phyloP scores from a whole-genome alignment of 176 grass and related monocot species.

The Juncus inflexus region DNA sequence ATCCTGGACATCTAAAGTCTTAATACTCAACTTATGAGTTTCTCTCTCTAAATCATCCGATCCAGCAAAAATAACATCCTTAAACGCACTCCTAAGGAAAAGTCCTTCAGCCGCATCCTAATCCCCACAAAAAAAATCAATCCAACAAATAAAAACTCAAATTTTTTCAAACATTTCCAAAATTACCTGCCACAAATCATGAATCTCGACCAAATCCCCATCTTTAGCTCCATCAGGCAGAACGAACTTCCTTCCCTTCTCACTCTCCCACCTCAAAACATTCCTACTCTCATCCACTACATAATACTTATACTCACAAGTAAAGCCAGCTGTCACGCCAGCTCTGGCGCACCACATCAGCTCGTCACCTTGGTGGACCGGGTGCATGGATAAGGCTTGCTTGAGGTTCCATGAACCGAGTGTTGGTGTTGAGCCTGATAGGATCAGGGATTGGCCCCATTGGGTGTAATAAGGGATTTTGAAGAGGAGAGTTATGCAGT shows the following conservation, averaged over 20 bases:
- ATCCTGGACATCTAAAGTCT: constrained; percentile 44
- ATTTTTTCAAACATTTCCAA: not conserved
- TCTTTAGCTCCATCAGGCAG: constrained; percentile 58
- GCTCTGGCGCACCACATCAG: constrained; percentile 64
- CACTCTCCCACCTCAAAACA: constrained; percentile 71
- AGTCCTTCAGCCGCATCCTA: constrained; percentile 92
- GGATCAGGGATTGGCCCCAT: constrained; percentile 74
- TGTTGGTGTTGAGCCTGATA: constrained; percentile 56
- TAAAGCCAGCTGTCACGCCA: constrained; percentile 40
- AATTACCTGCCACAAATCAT: constrained; percentile 89
- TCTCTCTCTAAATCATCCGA: constrained; percentile 41
- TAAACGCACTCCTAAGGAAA: constrained; percentile 83
- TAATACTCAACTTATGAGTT: constrained; percentile 23
- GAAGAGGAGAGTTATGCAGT: constrained; percentile 54
- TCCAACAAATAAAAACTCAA: not conserved
- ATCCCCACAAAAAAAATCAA: constrained; percentile 17
- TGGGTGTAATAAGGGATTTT: constrained; percentile 82
- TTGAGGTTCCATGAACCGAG: constrained; percentile 88
- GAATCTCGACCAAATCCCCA: constrained; percentile 66
- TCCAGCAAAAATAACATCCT: constrained; percentile 61
- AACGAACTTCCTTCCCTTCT: constrained; percentile 60
- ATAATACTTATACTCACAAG: constrained; percentile 69
- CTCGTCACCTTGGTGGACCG: constrained; percentile 55
- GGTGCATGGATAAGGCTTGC: constrained; percentile 59
- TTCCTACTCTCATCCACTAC: constrained; percentile 72